These are phyloP conservation scores for Conidiobolus coronatus DNA, from an alignment of 371 early-diverging fungal species.

Conservation along the genomic window DNA sequence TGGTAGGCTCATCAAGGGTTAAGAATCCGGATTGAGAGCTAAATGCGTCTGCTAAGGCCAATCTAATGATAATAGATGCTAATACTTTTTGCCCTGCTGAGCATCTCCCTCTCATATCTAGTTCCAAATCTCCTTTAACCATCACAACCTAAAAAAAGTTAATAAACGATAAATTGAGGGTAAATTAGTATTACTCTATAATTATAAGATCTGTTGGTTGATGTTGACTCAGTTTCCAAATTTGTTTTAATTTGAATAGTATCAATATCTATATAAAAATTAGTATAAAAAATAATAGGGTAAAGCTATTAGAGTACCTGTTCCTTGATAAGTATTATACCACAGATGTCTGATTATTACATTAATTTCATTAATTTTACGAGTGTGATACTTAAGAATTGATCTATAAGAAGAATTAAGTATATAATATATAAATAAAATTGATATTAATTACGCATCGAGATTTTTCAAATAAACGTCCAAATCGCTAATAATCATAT, in stretches of 20 bases:
- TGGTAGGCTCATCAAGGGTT: slow-evolving; percentile 98
- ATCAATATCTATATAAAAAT: slow-evolving; percentile 55
- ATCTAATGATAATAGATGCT: slow-evolving; percentile 87
- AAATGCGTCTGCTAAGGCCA: slow-evolving; percentile 96
- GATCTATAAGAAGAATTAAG: slow-evolving; percentile 21
- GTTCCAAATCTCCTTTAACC: slow-evolving; percentile 72
- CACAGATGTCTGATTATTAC: slow-evolving; percentile 91
- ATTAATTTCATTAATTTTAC: slow-evolving; percentile 97
- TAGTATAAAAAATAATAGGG: slow-evolving; percentile 1
- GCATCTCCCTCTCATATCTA: slow-evolving; percentile 97
- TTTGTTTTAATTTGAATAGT: slow-evolving; percentile 86
- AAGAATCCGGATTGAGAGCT: slow-evolving; percentile 87
- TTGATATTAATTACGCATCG: slow-evolving; percentile 26
- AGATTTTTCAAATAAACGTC: slow-evolving; percentile 71
- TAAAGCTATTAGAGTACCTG: slow-evolving; percentile 28
- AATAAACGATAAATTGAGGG: background rate
- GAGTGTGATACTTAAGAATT: slow-evolving; percentile 84
- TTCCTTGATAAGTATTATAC: slow-evolving; percentile 92
- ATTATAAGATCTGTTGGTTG: slow-evolving; percentile 54
- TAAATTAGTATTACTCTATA: slow-evolving; percentile 45
- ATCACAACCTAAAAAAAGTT: slow-evolving; percentile 52
- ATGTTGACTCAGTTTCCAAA: slow-evolving; percentile 25
- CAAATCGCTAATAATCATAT: slow-evolving; percentile 56
- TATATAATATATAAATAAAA: background rate
- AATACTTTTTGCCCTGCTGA: slow-evolving; percentile 99